A percentile compares a stretch with the other conserved stretches of the same genome.
phyloP scores from a whole-genome alignment of 208 protist genomes.

The Kentomonas sorsogonicus region DNA sequence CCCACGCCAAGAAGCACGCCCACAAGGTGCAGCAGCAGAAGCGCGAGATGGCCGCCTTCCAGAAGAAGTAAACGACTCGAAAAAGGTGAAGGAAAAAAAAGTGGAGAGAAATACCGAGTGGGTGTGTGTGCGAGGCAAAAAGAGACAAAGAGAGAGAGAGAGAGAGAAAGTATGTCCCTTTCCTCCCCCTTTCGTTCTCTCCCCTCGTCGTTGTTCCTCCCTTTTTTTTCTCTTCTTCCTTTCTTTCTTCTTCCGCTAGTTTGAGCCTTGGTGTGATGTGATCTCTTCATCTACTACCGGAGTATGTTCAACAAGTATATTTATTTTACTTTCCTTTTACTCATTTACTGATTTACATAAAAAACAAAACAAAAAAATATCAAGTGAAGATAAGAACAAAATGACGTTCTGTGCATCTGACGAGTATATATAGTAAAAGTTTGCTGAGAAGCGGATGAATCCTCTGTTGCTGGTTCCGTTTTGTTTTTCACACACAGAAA shows the following conservation, averaged over 20 bases:
- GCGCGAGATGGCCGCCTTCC: slow-evolving; percentile 43
- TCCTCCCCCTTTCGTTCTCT: not conserved
- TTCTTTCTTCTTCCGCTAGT: slow-evolving; percentile 9
- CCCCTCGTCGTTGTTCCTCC: slow-evolving; percentile 10
- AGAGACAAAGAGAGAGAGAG: not conserved
- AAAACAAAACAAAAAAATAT: too few relatives aligned
- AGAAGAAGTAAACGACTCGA: slow-evolving; percentile 32
- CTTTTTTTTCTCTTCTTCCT: slow-evolving; percentile 9
- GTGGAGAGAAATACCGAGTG: not conserved
- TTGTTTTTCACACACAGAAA: not conserved
- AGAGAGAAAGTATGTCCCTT: slow-evolving; percentile 1
- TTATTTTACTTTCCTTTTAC: slow-evolving; percentile 12
- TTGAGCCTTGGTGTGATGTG: slow-evolving; percentile 1
- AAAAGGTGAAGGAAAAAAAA: not conserved
- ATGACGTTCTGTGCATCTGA: too few relatives aligned
- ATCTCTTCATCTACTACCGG: not conserved
- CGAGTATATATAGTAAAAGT: too few relatives aligned
- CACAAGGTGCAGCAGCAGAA: slow-evolving; percentile 62
- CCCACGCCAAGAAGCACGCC: slow-evolving; percentile 48
- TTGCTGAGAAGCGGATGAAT: too few relatives aligned
- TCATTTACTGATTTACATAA: slow-evolving; percentile 7
- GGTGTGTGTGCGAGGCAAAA: not conserved
- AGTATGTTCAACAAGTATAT: slow-evolving; percentile 1
- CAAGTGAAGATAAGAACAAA: too few relatives aligned
- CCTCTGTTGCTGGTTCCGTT: too few relatives aligned